These are phyloP conservation scores for Conoideocrella luteorostrata DNA, from an alignment of 2,329 filamentous ascomycete genomes.

Conservation along the genomic window DNA sequence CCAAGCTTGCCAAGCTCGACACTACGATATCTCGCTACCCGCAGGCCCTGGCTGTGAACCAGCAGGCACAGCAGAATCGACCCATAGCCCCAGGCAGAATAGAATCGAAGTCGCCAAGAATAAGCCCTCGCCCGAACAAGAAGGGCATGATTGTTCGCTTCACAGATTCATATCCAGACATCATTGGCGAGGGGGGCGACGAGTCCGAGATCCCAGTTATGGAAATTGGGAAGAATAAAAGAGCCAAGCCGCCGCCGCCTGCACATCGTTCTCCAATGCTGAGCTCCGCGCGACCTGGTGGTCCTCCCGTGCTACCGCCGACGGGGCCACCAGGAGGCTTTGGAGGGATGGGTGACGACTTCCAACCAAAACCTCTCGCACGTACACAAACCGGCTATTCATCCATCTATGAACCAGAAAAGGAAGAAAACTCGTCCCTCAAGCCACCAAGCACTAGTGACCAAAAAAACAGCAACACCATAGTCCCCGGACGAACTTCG, in stretches of 20 bases:
- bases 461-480: conserved; percentile 12
- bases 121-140: conserved; percentile 42
- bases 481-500: conserved; percentile 25
- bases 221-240: conserved; percentile 61
- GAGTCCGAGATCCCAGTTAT: conserved; percentile 67
- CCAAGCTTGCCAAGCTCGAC: conserved; percentile 50
- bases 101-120: conserved; percentile 36
- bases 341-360: conserved; percentile 31
- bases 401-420: conserved; percentile 22
- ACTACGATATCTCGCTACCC: conserved; percentile 51
- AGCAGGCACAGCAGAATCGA: conserved; percentile 37
- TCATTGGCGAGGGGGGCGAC: conserved; percentile 90
- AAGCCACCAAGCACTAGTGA: neutral
- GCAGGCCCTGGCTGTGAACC: conserved; percentile 42
- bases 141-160: conserved; percentile 74
- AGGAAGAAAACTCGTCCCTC: conserved; percentile 3
- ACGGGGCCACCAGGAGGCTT: conserved; percentile 4
- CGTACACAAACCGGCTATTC: conserved; percentile 53
- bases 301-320: conserved; percentile 6
- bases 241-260: conserved; percentile 24
- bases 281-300: neutral
- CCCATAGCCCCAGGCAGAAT: conserved; percentile 31
- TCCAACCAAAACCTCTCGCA: conserved; percentile 47
- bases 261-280: conserved; percentile 5
- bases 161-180: conserved; percentile 61